Conservation (phyloP, 1,139 yeast genomes). For the Ogataea hybrid region DNA sequence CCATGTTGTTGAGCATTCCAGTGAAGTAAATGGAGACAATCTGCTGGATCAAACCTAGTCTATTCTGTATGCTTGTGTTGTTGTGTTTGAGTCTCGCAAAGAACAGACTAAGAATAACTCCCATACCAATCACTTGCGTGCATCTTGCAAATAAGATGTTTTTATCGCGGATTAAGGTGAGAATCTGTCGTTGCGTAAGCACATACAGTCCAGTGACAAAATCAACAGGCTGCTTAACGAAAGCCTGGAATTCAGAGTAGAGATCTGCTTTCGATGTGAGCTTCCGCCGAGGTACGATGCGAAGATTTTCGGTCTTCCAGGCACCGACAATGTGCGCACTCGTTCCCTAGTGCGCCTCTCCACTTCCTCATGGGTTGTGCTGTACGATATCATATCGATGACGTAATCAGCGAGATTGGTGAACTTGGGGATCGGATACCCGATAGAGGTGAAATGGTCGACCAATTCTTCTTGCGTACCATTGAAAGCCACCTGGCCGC, state of each 20-base stretch:
- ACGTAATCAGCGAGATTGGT: slow-evolving; percentile 73
- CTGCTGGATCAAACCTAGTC: slow-evolving; percentile 77
- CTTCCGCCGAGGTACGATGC: not conserved
- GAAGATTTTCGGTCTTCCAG: slow-evolving; percentile 35
- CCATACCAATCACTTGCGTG: slow-evolving; percentile 66
- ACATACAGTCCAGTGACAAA: slow-evolving; percentile 40
- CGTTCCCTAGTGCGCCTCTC: slow-evolving; percentile 45
- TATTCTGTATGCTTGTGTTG: slow-evolving; percentile 58
- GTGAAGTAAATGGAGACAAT: slow-evolving; percentile 69
- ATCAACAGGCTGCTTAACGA: slow-evolving; percentile 32
- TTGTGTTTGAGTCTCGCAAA: slow-evolving; percentile 66
- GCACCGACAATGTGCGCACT: slow-evolving; percentile 36
- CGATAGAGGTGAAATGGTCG: slow-evolving; percentile 43
- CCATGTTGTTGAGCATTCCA: slow-evolving; percentile 75
- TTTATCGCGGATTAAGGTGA: slow-evolving; percentile 57
- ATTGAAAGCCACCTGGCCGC: slow-evolving; percentile 69
- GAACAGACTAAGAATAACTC: slow-evolving; percentile 62
- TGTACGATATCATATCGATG: slow-evolving; percentile 67
- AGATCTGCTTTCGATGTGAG: slow-evolving; percentile 17
- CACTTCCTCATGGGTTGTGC: slow-evolving; percentile 37
- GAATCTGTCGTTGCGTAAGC: slow-evolving; percentile 42
- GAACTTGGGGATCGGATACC: slow-evolving; percentile 54
- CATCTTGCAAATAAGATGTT: slow-evolving; percentile 65
- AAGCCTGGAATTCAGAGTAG: slow-evolving; percentile 23
- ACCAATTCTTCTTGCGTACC: slow-evolving; percentile 50